These are phyloP conservation scores for Phlegmacium glaucopus DNA, from an alignment of 768 basidiomycete genomes.

Conservation along the genomic window DNA sequence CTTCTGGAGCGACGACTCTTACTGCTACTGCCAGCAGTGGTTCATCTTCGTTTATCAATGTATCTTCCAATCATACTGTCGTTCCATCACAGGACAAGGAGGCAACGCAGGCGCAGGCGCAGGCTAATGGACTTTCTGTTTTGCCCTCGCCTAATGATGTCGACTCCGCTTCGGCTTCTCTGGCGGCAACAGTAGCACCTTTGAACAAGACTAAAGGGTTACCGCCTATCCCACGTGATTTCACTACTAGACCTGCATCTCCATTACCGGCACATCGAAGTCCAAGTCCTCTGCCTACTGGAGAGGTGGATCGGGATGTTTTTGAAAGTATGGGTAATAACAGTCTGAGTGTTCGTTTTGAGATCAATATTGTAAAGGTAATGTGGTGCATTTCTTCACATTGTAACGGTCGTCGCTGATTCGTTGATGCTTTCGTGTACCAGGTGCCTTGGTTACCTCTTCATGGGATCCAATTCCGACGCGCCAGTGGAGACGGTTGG, in stretches of 20 bases:
- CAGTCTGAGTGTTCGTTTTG: conserved; percentile 87
- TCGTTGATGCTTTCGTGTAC: conserved; percentile 1
- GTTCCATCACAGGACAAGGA: conserved; percentile 2
- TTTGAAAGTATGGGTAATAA: conserved; percentile 76
- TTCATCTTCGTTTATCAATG: conserved; percentile 86
- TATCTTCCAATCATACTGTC: conserved; percentile 51
- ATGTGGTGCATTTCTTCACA: not conserved
- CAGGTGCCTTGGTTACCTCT: conserved; percentile 92
- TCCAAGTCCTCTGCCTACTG: conserved; percentile 56
- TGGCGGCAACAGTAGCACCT: conserved; percentile 25
- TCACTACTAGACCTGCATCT: conserved; percentile 31
- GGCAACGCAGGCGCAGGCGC: conserved; percentile 11
- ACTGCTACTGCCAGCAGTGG: conserved; percentile 70
- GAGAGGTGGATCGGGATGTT: conserved; percentile 61
- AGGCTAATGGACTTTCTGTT: conserved; percentile 24
- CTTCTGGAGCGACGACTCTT: conserved; percentile 46
- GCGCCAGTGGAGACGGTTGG: conserved; percentile 90
- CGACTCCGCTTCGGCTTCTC: conserved; percentile 24
- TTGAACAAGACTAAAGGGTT: conserved; percentile 61
- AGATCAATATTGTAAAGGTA: conserved; percentile 94
- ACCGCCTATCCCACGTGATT: conserved; percentile 81
- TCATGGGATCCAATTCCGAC: conserved; percentile 93
- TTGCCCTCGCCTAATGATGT: conserved; percentile 17
- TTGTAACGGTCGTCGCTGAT: not conserved
- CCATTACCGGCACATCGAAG: conserved; percentile 33